phyloP scores from a whole-genome alignment of 352 stramenopile genomes.

The Stephanocyclus meneghinianus region DNA sequence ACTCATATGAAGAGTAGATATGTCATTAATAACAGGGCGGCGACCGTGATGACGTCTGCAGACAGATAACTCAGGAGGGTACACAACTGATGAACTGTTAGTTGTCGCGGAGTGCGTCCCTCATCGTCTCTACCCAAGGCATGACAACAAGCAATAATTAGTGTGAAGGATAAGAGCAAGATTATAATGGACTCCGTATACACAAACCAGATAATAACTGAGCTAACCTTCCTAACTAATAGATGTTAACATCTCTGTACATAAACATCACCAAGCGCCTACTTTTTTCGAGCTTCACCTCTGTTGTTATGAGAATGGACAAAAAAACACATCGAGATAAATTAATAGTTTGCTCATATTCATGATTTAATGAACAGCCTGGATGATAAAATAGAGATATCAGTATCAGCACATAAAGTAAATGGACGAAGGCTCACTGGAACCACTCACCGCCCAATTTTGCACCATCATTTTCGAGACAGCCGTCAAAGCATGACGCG shows the following conservation, averaged over 20 bases:
- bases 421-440: neutral
- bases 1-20: slow-evolving; percentile 21
- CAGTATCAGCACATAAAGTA: neutral
- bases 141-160: neutral
- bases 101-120: slow-evolving; percentile 16
- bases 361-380: slow-evolving; percentile 23
- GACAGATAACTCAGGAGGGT: slow-evolving; percentile 11
- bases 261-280: neutral
- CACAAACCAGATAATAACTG: neutral
- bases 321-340: neutral
- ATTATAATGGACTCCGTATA: neutral
- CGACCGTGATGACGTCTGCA: slow-evolving; percentile 23
- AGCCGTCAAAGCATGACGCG: slow-evolving; percentile 93
- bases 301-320: no score
- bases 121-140: slow-evolving; percentile 23
- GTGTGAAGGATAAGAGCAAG: neutral
- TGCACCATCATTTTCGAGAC: slow-evolving; percentile 98
- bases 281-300: neutral
- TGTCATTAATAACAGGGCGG: slow-evolving; percentile 19
- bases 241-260: slow-evolving; percentile 5
- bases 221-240: slow-evolving; percentile 6
- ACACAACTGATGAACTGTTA: slow-evolving; percentile 24
- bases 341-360: neutral
- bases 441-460: slow-evolving; percentile 85
- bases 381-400: slow-evolving; percentile 4